These are phyloP conservation scores for Malassezia globosa DNA, from an alignment of 1,284 basidiomycete species.

Conservation along the genomic window DNA sequence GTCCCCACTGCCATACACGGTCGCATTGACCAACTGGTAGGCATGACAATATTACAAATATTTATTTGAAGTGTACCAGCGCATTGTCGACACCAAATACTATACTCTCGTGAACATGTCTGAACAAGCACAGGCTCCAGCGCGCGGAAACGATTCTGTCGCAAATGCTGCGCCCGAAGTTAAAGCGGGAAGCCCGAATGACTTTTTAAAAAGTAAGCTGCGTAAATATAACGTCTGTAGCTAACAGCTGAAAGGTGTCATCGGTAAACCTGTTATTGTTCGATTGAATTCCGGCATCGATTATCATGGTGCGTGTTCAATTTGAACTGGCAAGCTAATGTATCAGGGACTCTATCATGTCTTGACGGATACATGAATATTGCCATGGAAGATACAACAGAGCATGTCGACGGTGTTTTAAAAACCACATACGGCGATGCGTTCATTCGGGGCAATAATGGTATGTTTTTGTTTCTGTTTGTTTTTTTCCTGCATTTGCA, in stretches of 20 bases:
- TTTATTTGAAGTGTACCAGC: neutral
- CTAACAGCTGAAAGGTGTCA: slow-evolving; percentile 53
- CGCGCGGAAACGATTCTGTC: neutral
- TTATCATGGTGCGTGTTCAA: slow-evolving; percentile 71
- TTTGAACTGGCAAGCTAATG: neutral
- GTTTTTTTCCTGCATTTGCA: neutral
- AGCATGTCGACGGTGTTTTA: slow-evolving; percentile 72
- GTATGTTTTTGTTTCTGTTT: too few relatives aligned
- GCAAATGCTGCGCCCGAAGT: neutral
- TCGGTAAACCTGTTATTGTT: slow-evolving; percentile 87
- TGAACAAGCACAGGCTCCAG: neutral
- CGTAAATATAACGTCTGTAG: slow-evolving; percentile 49
- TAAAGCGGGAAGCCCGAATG: slow-evolving; percentile 35
- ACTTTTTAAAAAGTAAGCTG: slow-evolving; percentile 37
- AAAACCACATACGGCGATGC: slow-evolving; percentile 87
- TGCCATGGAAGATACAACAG: slow-evolving; percentile 88
- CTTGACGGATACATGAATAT: slow-evolving; percentile 93
- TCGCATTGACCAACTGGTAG: neutral
- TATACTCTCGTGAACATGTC: neutral
- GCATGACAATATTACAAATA: neutral
- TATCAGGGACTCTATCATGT: slow-evolving; percentile 66
- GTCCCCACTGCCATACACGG: too few relatives aligned
- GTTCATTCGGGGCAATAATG: slow-evolving; percentile 93
- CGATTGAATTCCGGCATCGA: slow-evolving; percentile 90
- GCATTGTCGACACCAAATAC: neutral